phyloP scores from a whole-genome alignment of 768 basidiomycete genomes.

The Galerina marginata region DNA sequence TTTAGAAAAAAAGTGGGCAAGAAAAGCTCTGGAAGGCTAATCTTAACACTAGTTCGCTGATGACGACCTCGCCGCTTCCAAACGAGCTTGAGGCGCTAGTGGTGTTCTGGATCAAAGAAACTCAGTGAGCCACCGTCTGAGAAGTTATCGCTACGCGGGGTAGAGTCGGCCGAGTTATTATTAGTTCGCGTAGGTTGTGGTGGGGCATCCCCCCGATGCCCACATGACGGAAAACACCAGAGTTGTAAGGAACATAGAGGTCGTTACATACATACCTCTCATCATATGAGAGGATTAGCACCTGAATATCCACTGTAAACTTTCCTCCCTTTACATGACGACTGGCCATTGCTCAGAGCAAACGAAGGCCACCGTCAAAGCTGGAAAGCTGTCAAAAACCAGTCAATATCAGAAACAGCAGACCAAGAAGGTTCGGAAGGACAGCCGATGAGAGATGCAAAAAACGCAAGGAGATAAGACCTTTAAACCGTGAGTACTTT shows the following conservation, averaged over 20 bases:
- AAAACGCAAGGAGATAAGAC: conserved; percentile 3
- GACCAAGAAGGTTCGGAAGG: background rate
- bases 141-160: background rate
- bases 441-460: background rate
- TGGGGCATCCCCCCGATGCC: background rate
- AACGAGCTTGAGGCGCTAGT: background rate
- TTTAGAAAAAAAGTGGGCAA: background rate
- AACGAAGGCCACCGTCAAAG: too few relatives aligned
- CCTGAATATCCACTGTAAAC: too few relatives aligned
- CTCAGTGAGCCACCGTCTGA: background rate
- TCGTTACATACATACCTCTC: too few relatives aligned
- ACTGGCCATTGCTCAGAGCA: too few relatives aligned
- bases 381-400: background rate
- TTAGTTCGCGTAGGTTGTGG: background rate
- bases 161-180: background rate
- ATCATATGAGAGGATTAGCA: too few relatives aligned
- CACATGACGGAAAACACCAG: too few relatives aligned
- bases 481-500: background rate
- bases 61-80: too few relatives aligned
- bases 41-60: too few relatives aligned
- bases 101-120: background rate
- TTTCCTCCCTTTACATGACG: too few relatives aligned
- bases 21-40: background rate
- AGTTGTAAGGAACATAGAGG: too few relatives aligned
- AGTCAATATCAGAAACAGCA: background rate